These are phyloP conservation scores for Blastobotrys chiropterorum DNA, from an alignment of 805 yeast species.

Conservation along the genomic window DNA sequence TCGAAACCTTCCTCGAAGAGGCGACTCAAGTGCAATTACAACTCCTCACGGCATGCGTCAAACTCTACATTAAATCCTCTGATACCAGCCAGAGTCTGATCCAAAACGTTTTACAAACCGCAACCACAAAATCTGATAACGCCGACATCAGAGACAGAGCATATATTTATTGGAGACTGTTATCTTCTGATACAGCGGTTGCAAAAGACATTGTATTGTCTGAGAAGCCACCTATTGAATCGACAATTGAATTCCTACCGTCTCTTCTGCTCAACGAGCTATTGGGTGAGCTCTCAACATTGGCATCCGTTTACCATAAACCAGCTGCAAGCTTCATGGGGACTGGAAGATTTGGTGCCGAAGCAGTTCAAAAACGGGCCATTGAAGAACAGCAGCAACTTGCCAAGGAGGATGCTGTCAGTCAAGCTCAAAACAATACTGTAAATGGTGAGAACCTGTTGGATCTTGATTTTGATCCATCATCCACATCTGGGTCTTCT, in stretches of 20 bases:
- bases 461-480: constrained; percentile 72
- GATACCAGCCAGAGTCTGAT: constrained; percentile 54
- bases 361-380: constrained; percentile 39
- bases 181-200: constrained; percentile 75
- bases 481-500: constrained; percentile 17
- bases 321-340: constrained; percentile 64
- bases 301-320: constrained; percentile 84
- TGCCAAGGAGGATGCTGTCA: constrained; percentile 64
- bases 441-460: constrained; percentile 73
- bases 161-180: constrained; percentile 77
- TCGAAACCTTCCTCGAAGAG: constrained; percentile 54
- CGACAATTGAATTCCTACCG: constrained; percentile 67
- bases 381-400: constrained; percentile 71
- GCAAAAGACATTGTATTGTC: constrained; percentile 56
- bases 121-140: constrained; percentile 71
- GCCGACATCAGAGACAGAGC: constrained; percentile 89
- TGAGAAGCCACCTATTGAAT: constrained; percentile 62
- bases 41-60: constrained; percentile 69
- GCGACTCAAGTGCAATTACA: constrained; percentile 71
- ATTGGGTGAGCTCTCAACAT: constrained; percentile 68
- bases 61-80: constrained; percentile 59
- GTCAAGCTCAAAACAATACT: constrained; percentile 24
- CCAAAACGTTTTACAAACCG: constrained; percentile 70
- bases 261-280: constrained; percentile 62
- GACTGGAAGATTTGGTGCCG: constrained; percentile 36